phyloP scores from a whole-genome alignment of 345 rosid genomes.

The Lumnitzera racemosa region DNA sequence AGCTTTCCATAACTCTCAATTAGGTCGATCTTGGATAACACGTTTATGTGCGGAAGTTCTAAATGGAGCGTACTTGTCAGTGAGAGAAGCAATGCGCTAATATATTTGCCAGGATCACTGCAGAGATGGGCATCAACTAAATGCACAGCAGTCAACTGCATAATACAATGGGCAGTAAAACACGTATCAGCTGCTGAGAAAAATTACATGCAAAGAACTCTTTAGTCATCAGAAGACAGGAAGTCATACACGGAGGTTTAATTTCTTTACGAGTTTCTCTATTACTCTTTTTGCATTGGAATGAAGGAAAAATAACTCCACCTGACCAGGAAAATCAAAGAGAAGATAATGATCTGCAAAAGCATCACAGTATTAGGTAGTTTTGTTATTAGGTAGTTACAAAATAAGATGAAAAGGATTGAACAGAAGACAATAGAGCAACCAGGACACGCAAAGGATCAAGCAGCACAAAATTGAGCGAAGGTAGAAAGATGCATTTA shows the following conservation, averaged over 20 bases:
- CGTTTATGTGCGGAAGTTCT: constrained; percentile 88
- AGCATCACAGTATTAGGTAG: constrained; percentile 8
- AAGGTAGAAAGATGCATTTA: too few species aligned
- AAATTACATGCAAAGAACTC: not conserved
- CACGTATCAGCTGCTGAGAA: not conserved
- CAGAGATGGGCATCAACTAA: constrained; percentile 83
- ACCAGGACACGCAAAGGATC: not conserved
- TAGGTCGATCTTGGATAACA: constrained; percentile 88
- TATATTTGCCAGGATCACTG: constrained; percentile 78
- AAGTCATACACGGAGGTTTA: constrained; percentile 69
- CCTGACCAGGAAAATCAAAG: constrained; percentile 98
- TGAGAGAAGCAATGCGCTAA: constrained; percentile 76
- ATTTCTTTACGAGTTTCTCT: constrained; percentile 63
- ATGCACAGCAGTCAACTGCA: constrained; percentile 86
- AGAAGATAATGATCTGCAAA: constrained; percentile 89
- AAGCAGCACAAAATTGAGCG: too few species aligned
- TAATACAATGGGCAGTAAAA: constrained; percentile 1
- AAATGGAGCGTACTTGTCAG: constrained; percentile 88
- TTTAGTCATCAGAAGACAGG: not conserved
- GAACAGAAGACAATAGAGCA: not conserved
- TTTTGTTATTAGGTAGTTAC: not conserved
- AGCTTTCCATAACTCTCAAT: constrained; percentile 88
- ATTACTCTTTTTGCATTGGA: constrained; percentile 67
- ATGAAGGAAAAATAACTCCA: constrained; percentile 82
- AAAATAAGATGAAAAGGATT: not conserved